Conservation (phyloP, 805 yeast species). For the Candida railenensis region DNA sequence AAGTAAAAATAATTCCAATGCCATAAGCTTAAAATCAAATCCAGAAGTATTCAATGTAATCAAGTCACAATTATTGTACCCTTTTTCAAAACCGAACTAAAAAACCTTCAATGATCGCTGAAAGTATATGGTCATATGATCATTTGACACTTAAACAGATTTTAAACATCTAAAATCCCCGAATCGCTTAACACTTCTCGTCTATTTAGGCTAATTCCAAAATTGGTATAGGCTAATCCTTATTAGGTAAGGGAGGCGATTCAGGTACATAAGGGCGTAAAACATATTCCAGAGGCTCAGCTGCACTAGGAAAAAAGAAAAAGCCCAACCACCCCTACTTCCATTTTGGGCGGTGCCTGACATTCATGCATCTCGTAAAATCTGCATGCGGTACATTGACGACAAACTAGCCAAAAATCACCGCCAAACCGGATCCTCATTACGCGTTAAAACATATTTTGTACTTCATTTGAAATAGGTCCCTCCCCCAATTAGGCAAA, state of each 20-base stretch:
- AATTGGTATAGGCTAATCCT: constrained; percentile 1
- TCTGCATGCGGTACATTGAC: constrained; percentile 1
- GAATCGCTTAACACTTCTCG: background rate
- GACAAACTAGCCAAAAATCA: background rate
- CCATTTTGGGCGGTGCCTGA: constrained; percentile 2
- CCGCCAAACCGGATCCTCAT: background rate
- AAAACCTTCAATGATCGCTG: background rate
- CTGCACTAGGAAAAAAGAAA: background rate
- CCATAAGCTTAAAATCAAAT: no score
- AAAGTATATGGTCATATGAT: background rate
- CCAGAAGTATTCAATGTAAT: no score
- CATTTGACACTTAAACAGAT: background rate
- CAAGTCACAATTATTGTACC: no score
- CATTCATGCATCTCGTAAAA: constrained; percentile 2
- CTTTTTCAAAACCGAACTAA: no score
- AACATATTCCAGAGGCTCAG: background rate
- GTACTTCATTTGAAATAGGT: background rate
- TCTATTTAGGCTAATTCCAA: constrained; percentile 1
- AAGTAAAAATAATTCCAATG: no score
- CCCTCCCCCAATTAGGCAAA: constrained; percentile 1
- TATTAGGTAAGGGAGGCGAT: constrained; percentile 1
- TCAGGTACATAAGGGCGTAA: background rate
- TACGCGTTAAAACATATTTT: constrained; percentile 1
- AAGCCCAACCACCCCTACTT: background rate
- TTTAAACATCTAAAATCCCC: background rate